Base-by-base conservation (phyloP, 495 filamentous ascomycete species). In the Aspergillus conjunctus region DNA sequence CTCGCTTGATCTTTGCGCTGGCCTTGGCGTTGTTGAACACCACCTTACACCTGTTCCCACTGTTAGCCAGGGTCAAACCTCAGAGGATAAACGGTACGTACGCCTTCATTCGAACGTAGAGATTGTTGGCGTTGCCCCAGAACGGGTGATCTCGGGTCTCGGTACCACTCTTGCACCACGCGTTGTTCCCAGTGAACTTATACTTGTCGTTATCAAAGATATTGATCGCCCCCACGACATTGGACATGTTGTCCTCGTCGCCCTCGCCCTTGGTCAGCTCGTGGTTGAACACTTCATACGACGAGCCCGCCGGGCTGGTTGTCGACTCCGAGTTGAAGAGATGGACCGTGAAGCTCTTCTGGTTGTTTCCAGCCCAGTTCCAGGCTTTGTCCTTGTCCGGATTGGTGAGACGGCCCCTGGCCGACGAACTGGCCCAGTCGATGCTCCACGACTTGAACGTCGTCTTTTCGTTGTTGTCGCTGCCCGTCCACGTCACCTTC, bases 291-390 rank as follows among this genome's bases (percentile, higher is more conserved):
- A 54, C 34, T 34, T 43, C 17, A 20, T 54, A 51, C 49, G 10
- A 7, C n/a, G 52, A 22, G 33, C 52, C 34, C 34, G 34, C 26
- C 3, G 18, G 9, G 11, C 20, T 43, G 18, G 17, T 43, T 4
- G 7, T 11, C 4, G 52, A 26, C 7, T 56, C 53, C 21, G 53
- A 56, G 41, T 56, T 56, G 15, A 56, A 56, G 21, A 56, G 39
- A 46, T 56, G 53, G 18, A 56, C 18, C 37, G 53, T 46, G 30
- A 56, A 46, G 3, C 18, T 30, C 41, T 56, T 56, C 22, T 12
- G 11, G 53, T 56, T 45, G n/a, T 56, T 56, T n/a, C 9, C 39
- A 7, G 53, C 53, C 53, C 53, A 56, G 53, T 56, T 56, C 53
- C 53, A 56, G 10, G 37, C 39, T 12, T 10, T 32, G 44, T 56